These are phyloP conservation scores for Penicillium herquei DNA, from an alignment of 495 filamentous ascomycete genomes.

Conservation along the genomic window DNA sequence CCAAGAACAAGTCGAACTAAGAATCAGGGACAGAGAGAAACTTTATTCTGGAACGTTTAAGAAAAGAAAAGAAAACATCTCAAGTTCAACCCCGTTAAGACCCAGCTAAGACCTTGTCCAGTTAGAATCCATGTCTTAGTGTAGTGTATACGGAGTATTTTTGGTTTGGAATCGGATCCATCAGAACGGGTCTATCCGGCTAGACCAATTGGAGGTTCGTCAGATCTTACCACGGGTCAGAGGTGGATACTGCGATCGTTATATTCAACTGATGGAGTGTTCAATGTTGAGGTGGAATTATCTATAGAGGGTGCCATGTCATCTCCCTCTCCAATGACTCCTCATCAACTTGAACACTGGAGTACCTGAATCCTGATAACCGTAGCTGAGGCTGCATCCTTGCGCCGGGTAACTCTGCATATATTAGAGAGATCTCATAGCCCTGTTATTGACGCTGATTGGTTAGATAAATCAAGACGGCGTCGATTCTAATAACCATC, in stretches of 20 bases:
- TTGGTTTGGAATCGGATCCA: slow-evolving; percentile 27
- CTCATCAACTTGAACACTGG: no score
- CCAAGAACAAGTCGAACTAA: slow-evolving; percentile 11
- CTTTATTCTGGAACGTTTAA: slow-evolving; percentile 29
- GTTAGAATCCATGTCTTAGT: no score
- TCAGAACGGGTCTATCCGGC: slow-evolving; percentile 34
- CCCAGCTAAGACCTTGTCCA: no score
- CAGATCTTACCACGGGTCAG: slow-evolving; percentile 25
- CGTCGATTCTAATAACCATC: slow-evolving; percentile 25
- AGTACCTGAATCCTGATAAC: not conserved
- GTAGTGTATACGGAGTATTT: slow-evolving; percentile 31
- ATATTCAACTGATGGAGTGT: slow-evolving; percentile 4
- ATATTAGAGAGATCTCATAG: slow-evolving; percentile 17
- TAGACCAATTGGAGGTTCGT: slow-evolving; percentile 25
- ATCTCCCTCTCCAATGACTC: no score
- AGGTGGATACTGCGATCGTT: slow-evolving; percentile 26
- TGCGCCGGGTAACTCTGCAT: slow-evolving; percentile 16
- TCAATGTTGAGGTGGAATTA: not conserved
- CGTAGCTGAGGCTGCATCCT: slow-evolving; percentile 11
- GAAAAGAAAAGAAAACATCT: slow-evolving; percentile 11
- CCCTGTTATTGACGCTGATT: slow-evolving; percentile 13
- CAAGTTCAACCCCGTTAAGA: no score
- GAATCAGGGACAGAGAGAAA: slow-evolving; percentile 6
- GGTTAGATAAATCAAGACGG: slow-evolving; percentile 13
- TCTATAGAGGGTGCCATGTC: not conserved